These are phyloP conservation scores for Ammopiptanthus mongolicus DNA, from an alignment of 306 rosid species.

Conservation along the genomic window DNA sequence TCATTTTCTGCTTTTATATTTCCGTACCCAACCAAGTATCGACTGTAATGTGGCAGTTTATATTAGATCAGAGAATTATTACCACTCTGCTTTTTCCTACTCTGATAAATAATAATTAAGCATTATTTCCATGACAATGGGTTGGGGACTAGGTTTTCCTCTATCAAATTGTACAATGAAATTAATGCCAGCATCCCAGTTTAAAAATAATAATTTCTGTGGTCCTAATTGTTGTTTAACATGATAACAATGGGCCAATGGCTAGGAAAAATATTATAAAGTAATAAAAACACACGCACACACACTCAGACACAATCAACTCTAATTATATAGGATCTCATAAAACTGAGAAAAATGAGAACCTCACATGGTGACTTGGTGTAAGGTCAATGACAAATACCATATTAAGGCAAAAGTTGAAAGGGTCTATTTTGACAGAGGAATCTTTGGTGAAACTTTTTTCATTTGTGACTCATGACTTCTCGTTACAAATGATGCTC, in stretches of 20 bases:
- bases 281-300: background rate
- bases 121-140: background rate
- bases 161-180: background rate
- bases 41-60: background rate
- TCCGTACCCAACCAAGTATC: background rate
- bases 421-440: background rate
- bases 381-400: slow-evolving; percentile 3
- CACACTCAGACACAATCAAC: background rate
- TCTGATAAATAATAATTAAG: background rate
- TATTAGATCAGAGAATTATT: background rate
- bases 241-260: background rate
- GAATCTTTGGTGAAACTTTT: background rate
- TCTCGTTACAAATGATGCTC: background rate
- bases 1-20: background rate
- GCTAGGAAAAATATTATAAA: background rate
- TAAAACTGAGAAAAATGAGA: background rate
- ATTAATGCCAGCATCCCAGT: background rate
- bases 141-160: background rate
- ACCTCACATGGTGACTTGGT: background rate
- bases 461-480: background rate
- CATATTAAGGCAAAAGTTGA: background rate
- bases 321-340: background rate
- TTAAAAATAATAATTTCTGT: background rate
- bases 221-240: background rate
- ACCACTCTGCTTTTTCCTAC: background rate